A percentile compares a stretch with the other conserved stretches of the same genome.
These are phyloP conservation scores for Coprinopsis strossmayeri DNA, from an alignment of 768 basidiomycete genomes.

Conservation along the genomic window DNA sequence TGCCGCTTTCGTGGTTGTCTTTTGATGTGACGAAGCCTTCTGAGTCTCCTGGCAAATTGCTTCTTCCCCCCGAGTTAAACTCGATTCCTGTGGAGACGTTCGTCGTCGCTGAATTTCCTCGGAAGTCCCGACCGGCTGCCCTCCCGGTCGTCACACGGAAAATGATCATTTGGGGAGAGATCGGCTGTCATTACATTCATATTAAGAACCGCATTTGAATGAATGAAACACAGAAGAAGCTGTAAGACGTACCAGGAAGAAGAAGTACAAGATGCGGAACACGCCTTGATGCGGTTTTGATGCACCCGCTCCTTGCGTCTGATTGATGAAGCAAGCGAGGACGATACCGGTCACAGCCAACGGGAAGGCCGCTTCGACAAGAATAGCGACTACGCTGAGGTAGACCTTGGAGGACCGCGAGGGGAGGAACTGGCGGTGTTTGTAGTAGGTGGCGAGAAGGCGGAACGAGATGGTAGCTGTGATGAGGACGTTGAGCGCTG, in stretches of 20 bases:
- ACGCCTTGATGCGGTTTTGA: slow-evolving; percentile 7
- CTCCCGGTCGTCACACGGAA: slow-evolving; percentile 9
- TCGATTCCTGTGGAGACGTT: background rate
- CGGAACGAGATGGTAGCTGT: slow-evolving; percentile 7
- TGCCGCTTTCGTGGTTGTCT: too few species aligned
- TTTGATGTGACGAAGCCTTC: too few species aligned
- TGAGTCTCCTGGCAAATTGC: too few species aligned
- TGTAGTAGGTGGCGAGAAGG: slow-evolving; percentile 2
- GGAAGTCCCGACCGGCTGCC: background rate
- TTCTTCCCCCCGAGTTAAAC: too few species aligned
- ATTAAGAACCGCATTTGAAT: too few species aligned
- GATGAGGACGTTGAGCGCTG: slow-evolving; percentile 6
- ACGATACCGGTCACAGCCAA: slow-evolving; percentile 5
- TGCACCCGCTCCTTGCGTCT: slow-evolving; percentile 1
- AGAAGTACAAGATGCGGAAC: slow-evolving; percentile 9
- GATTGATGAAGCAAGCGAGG: slow-evolving; percentile 8
- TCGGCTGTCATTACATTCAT: background rate
- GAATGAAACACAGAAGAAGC: background rate
- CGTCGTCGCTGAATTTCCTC: background rate
- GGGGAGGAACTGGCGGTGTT: slow-evolving; percentile 3
- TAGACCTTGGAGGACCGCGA: slow-evolving; percentile 4
- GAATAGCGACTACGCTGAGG: slow-evolving; percentile 7
- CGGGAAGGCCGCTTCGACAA: slow-evolving; percentile 8
- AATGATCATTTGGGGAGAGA: slow-evolving; percentile 10
- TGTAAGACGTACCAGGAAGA: slow-evolving; percentile 4